phyloP scores from a whole-genome alignment of 106 monocot genomes.

The Amphibolis antarctica region DNA sequence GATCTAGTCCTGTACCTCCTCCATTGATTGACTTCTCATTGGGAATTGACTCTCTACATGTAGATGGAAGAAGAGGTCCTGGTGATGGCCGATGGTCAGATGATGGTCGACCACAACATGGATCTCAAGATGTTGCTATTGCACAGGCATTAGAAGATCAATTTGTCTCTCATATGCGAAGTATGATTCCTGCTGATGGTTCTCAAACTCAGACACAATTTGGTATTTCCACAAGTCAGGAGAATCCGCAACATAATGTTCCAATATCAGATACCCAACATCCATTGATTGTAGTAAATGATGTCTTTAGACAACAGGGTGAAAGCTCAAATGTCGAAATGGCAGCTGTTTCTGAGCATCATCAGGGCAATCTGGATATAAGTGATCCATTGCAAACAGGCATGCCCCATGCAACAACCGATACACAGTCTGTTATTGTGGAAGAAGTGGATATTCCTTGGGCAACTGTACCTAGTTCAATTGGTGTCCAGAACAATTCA shows the following conservation, averaged over 20 bases:
- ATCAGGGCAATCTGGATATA: conserved; percentile 1
- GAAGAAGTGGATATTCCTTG: conserved; percentile 12
- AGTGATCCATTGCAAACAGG: conserved; percentile 5
- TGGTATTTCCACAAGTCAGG: conserved; percentile 14
- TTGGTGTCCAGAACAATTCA: conserved; percentile 13
- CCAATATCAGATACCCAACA: conserved; percentile 11
- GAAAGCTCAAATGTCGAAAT: conserved; percentile 16
- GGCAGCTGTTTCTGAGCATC: conserved; percentile 6
- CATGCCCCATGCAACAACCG: conserved; percentile 6
- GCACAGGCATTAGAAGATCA: conserved; percentile 65
- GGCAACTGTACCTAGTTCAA: conserved; percentile 9
- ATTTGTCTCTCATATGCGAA: conserved; percentile 42
- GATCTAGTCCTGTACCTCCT: conserved; percentile 33
- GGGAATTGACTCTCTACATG: conserved; percentile 43
- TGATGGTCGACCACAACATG: conserved; percentile 57
- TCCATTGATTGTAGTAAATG: conserved; percentile 7
- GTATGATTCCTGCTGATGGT: conserved; percentile 15
- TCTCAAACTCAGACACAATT: conserved; percentile 13
- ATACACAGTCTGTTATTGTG: conserved; percentile 16
- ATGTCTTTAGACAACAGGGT: conserved; percentile 13
- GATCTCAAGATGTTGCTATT: conserved; percentile 40
- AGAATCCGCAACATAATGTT: conserved; percentile 13
- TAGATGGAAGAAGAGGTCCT: conserved; percentile 48
- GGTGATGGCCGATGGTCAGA: conserved; percentile 61
- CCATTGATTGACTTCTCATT: conserved; percentile 47